Conservation (phyloP, 164 flowering plant genomes). For the Annona squamosa region DNA sequence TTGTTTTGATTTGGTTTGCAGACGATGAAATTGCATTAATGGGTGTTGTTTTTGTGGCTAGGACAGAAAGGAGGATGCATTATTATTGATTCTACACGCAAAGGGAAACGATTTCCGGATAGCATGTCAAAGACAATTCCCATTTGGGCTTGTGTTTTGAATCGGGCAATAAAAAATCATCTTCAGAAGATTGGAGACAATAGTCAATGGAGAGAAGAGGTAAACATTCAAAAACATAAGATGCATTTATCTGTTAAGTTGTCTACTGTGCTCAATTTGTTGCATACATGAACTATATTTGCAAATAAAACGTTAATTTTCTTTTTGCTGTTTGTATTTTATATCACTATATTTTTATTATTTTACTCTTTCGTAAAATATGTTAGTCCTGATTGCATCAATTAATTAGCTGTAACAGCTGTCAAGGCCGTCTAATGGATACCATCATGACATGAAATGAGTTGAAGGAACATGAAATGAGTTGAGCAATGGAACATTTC, state of each 20-base stretch:
- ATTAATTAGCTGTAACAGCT: too few species aligned
- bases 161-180: slow-evolving; percentile 49
- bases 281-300: background rate
- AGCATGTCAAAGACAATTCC: slow-evolving; percentile 98
- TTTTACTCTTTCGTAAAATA: too few species aligned
- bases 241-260: background rate
- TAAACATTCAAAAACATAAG: background rate
- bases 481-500: background rate
- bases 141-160: slow-evolving; percentile 87
- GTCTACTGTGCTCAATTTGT: background rate
- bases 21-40: background rate
- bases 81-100: slow-evolving; percentile 88
- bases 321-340: too few species aligned
- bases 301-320: background rate
- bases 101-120: slow-evolving; percentile 94
- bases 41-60: slow-evolving; percentile 29
- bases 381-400: too few species aligned
- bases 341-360: background rate
- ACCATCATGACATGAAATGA: too few species aligned
- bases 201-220: slow-evolving; percentile 6
- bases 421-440: too few species aligned
- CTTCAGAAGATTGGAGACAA: slow-evolving; percentile 10
- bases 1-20: background rate
- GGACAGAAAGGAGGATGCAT: slow-evolving; percentile 90
- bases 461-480: too few species aligned